phyloP scores from a whole-genome alignment of 2,329 filamentous ascomycete species.

The Scytalidium sp. region DNA sequence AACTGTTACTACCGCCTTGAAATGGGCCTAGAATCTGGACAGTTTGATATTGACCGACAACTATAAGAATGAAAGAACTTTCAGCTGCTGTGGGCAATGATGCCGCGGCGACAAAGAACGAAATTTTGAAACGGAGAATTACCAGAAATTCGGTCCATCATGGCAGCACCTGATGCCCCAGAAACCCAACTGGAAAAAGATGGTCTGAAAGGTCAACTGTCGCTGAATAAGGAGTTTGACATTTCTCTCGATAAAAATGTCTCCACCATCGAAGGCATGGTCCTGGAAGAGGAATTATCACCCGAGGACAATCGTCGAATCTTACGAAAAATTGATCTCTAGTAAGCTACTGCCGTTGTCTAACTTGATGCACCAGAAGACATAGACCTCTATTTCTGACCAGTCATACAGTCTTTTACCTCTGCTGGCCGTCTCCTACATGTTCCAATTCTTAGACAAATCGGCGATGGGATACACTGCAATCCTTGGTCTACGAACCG shows the following conservation, averaged over 20 bases:
- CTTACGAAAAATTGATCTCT: conserved; percentile 4
- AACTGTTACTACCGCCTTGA: too few species aligned
- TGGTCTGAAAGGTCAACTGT: too few species aligned
- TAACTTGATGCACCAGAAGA: too few species aligned
- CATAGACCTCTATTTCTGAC: not conserved
- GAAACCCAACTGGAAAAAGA: too few species aligned
- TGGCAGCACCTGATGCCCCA: too few species aligned
- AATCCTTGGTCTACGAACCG: conserved; percentile 8
- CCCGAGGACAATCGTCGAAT: conserved; percentile 5
- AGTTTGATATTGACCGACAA: too few species aligned
- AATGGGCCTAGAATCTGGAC: too few species aligned
- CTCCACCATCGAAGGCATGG: not conserved
- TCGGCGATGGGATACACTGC: not conserved
- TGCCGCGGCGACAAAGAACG: not conserved
- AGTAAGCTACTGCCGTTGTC: not conserved
- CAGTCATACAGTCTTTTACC: conserved; percentile 3
- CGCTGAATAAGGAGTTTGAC: too few species aligned
- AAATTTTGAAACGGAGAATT: too few species aligned
- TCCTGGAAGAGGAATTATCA: not conserved
- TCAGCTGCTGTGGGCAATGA: not conserved
- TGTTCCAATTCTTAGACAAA: conserved; percentile 5
- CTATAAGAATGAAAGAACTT: too few species aligned
- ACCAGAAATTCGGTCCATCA: too few species aligned
- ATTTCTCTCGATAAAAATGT: too few species aligned
- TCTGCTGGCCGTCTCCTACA: conserved; percentile 2